These are phyloP conservation scores for Stagonosporopsis tanaceti DNA, from an alignment of 2,329 filamentous ascomycete genomes.

Conservation along the genomic window DNA sequence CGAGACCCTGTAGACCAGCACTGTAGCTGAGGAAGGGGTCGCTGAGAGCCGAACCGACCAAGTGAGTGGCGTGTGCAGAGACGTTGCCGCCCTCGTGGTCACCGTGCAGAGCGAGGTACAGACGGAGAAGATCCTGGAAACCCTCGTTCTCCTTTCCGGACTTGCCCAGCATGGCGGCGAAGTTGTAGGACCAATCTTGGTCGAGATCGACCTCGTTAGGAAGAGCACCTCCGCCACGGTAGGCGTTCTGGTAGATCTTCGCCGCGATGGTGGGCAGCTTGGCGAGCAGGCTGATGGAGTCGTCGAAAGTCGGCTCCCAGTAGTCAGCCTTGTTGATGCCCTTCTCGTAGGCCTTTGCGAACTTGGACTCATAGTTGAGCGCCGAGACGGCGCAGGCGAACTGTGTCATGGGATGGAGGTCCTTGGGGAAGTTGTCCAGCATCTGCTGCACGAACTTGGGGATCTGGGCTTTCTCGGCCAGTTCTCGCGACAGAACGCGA, in stretches of 20 bases:
- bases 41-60: conserved; percentile 92
- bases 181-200: conserved; percentile 99
- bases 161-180: conserved; percentile 94
- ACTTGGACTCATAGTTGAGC: conserved; percentile 93
- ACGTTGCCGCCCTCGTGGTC: conserved; percentile 99
- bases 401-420: conserved; percentile 98
- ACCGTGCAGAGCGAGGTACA: conserved; percentile 95
- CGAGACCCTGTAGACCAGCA: conserved; percentile 92
- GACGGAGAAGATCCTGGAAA: conserved; percentile 91
- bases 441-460: conserved; percentile 85
- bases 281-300: conserved; percentile 89
- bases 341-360: conserved; percentile 90
- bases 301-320: conserved; percentile 98
- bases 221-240: conserved; percentile 76
- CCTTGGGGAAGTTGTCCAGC: conserved; percentile 86
- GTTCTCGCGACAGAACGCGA: conserved; percentile 80
- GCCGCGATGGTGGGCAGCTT: conserved; percentile 97
- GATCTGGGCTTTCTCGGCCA: conserved; percentile 84
- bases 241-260: conserved; percentile 95
- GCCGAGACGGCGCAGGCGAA: conserved; percentile 94
- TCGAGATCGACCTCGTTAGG: conserved; percentile 78
- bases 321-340: conserved; percentile 95
- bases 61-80: conserved; percentile 91
- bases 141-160: conserved; percentile 85
- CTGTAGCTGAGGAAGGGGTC: conserved; percentile 97